A percentile compares a stretch with the other conserved stretches of the same genome.
These are phyloP conservation scores for Leishmania gerbilli DNA, from an alignment of 208 protist species.

Conservation along the genomic window DNA sequence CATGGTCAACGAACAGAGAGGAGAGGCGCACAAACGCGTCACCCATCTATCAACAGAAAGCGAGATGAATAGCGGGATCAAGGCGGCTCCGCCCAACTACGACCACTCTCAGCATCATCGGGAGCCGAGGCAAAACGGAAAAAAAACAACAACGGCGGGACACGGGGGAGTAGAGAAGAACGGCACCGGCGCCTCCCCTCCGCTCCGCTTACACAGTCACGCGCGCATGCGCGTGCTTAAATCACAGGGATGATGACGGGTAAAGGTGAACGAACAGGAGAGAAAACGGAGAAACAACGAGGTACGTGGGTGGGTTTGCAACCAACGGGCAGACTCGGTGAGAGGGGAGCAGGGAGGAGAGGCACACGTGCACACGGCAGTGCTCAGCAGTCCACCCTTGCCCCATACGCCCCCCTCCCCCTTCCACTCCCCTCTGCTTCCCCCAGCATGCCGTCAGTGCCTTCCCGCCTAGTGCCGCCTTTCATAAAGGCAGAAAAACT, in stretches of 20 bases:
- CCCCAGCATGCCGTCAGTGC: background rate
- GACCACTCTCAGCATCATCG: background rate
- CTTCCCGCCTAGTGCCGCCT: background rate
- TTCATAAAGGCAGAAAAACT: background rate
- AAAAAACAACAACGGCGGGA: background rate
- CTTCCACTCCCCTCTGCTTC: background rate
- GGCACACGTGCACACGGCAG: background rate
- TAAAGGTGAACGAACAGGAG: background rate
- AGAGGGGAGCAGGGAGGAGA: background rate
- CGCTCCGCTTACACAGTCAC: slow-evolving; percentile 4
- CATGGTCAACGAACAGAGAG: background rate
- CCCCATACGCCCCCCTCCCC: background rate
- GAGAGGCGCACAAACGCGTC: background rate
- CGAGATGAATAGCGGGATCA: background rate
- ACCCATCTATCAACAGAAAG: background rate
- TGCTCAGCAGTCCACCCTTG: background rate
- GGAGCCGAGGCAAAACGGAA: background rate
- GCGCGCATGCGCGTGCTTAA: slow-evolving; percentile 18
- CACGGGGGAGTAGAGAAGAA: background rate
- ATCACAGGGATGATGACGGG: background rate
- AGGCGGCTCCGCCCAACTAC: background rate
- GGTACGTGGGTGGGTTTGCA: background rate
- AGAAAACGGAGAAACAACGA: background rate
- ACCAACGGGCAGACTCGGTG: background rate
- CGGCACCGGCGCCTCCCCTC: background rate